Conservation (phyloP, 106 monocot genomes). For the Dioscorea zingiberensis region DNA sequence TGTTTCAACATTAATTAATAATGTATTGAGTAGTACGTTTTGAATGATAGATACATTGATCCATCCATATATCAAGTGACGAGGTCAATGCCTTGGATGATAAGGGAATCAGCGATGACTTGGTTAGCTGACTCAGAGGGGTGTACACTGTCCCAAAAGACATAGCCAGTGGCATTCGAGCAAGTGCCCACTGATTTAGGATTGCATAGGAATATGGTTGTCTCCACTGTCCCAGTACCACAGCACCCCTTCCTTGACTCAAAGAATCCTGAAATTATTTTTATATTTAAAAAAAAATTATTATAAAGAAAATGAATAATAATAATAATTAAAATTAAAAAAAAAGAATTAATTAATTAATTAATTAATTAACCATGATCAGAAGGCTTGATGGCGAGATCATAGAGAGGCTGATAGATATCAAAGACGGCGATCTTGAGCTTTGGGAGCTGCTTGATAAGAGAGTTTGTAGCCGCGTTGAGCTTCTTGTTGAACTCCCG, state of each 20-base stretch:
- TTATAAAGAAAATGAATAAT: no score
- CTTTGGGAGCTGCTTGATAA: conserved; percentile 29
- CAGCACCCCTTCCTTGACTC: conserved; percentile 79
- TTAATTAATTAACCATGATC: conserved; percentile 28
- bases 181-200: conserved; percentile 71
- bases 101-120: conserved; percentile 56
- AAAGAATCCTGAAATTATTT: conserved; percentile 44
- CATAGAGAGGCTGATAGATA: conserved; percentile 64
- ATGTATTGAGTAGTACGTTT: no score
- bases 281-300: no score
- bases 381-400: conserved; percentile 44
- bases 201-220: conserved; percentile 63
- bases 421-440: conserved; percentile 77
- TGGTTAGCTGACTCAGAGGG: conserved; percentile 81
- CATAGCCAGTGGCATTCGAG: conserved; percentile 63
- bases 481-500: conserved; percentile 69
- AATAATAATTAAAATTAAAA: neutral
- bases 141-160: conserved; percentile 89
- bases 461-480: conserved; percentile 19
- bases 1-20: no score
- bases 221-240: conserved; percentile 81
- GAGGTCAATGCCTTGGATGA: conserved; percentile 48
- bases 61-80: no score
- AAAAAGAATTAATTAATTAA: neutral
- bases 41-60: no score